Evolutionary conservation across 2,329 filamentous ascomycete genomes (phyloP), one percentile per base, ranked within the genome.

Genomic region (Stemphylium lycopersici): DNA sequence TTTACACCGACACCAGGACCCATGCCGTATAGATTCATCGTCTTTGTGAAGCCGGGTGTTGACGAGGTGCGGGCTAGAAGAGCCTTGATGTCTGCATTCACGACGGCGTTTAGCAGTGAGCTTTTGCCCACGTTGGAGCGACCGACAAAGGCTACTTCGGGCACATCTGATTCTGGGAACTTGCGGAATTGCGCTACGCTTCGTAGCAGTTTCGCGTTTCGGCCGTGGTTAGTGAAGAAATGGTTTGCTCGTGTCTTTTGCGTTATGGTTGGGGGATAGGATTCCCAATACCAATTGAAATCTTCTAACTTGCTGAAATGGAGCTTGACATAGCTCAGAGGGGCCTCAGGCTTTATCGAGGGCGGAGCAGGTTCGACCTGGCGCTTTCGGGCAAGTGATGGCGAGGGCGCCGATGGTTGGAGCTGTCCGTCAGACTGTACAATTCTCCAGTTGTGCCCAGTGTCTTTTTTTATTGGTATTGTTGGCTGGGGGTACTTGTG

Each of bases 61-160:
- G 80, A 81, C 3, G 81, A 84, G 0, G 85, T 85, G 18, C 67
- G 64, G n/a, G 72, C 71, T 2, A 73, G 51, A 1, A 58, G 70
- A 43, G 67, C 79, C 64, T 51, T 77, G 68, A 70, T 88, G 80
- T 71, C 59, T 5, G 63, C 63, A n/a, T 63, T 64, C 32, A 70
- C 61, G 7, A 90, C 74, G 2, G 84, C 83, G 68, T 91, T 91
- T 22, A 90, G 77, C 4, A 90, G 68, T 2, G 81, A 84, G 48
- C 82, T 86, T 74, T 91, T 90, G 48, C 88, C 88, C 5, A 89
- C 87, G 66, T 91, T 91, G 34, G 83, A 87, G 41, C 88, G 82
- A 15, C 88, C 88, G 3, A 90, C 78, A 67, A 91, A 89, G 36
- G 83, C 84, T 12, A 88, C 81, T 76, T 89, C 85, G 1, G 85